Evolutionary conservation across 2,329 filamentous ascomycete species (phyloP), one percentile per base, ranked within the genome.

Genomic region (Aureobasidium sp.): DNA sequence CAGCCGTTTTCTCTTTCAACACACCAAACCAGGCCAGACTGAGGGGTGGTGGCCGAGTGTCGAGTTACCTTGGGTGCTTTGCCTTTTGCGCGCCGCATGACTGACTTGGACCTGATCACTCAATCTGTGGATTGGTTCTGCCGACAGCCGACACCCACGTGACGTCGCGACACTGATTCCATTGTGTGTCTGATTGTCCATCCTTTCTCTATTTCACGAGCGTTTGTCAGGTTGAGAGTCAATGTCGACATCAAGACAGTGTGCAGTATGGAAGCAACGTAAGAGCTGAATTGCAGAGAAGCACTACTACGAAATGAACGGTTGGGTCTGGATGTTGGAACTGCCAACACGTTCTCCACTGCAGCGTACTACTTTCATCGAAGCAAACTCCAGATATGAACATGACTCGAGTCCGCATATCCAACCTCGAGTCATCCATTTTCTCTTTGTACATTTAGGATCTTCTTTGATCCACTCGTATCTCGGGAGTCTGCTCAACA

Each of bases 21-120:
- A 59, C 55, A 48, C 20, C 41, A 39, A 32, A 59, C 43, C 55
- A 59, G 43, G 55, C 55, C 41, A 47, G 55, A 59, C 55, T 37
- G 55, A 59, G 43, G 41, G 53, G 53, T 56, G 52, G 20, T 44
- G 39, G 43, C 52, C 52, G 52, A 12, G 37, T 56, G 27, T 46
- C 39, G 53, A 44, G 39, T 46, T 44, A 53, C 51, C 13, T 20
- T 36, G 27, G n/a, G 34, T 53, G 29, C 29, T 55, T 43, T 55
- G 36, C 37, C 36, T 55, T 55, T 55, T 52, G 50, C 41, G 46
- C 44, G 57, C 46, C 57, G 57, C 57, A 60, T 60, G 57, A 60
- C 57, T 43, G 57, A 51, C 57, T 43, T 20, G 2, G 37, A 20
- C 37, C 24, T 55, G 36, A 32, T 55, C 36, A 55, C 24, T 55